Evolutionary conservation across 2,329 filamentous ascomycete genomes (phyloP).

Genomic region (Aspergillus sp.): DNA sequence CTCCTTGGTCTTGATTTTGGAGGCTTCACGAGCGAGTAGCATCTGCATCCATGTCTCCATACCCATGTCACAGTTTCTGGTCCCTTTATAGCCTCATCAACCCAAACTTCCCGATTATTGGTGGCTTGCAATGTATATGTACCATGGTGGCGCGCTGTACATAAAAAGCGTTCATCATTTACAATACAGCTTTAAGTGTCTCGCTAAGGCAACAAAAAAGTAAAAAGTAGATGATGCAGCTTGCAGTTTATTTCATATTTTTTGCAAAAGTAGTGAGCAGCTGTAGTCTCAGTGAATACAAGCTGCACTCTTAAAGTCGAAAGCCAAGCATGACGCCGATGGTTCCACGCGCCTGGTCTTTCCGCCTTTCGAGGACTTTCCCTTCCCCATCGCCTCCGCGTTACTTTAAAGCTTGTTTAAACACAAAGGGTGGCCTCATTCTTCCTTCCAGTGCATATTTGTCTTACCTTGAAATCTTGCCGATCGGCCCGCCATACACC

Average conservation of each 20-base stretch:
- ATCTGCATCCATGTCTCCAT: slow-evolving; percentile 22
- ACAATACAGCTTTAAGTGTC: slow-evolving; percentile 21
- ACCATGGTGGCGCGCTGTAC: slow-evolving; percentile 31
- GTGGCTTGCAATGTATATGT: slow-evolving; percentile 32
- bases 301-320: background rate
- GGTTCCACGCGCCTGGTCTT: background rate
- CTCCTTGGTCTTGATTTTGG: slow-evolving; percentile 19
- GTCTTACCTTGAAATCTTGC: background rate
- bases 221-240: background rate
- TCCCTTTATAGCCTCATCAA: slow-evolving; percentile 21
- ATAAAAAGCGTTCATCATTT: slow-evolving; percentile 28
- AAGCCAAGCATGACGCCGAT: background rate
- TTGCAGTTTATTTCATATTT: background rate
- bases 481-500: background rate
- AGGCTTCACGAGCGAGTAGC: slow-evolving; percentile 20
- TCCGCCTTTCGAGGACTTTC: background rate
- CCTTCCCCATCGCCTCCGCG: background rate
- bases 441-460: background rate
- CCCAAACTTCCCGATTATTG: slow-evolving; percentile 20
- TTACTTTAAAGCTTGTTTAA: background rate
- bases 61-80: slow-evolving; percentile 22
- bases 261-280: background rate
- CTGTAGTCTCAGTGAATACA: background rate
- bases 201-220: slow-evolving; percentile 3
- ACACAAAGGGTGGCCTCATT: background rate